Base-by-base conservation (phyloP, 192 early-diverging fungal species). In the Pilaira anomala region DNA sequence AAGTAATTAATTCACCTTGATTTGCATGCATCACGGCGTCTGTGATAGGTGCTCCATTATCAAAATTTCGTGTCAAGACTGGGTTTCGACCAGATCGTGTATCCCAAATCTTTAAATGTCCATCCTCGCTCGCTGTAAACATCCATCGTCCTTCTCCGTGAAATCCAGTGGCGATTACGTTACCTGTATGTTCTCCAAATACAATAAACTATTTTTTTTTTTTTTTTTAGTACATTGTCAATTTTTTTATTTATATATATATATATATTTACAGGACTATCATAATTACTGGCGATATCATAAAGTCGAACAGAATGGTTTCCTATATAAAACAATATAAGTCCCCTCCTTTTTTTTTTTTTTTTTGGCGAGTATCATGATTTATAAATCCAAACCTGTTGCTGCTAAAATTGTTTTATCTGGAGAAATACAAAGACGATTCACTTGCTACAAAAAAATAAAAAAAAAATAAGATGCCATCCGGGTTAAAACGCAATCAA, bases 401-500 rank as follows among this genome's bases (percentile, higher is more conserved):
- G 93, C 93, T 13, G 87, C 93, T 14, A 95, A 70, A 68, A 86
- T 88, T 21, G 91, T 80, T 62, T 95, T 95, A 69, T 95, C 93
- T 7, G 91, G 91, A 12, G 93, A 93, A 11, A 95, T 93, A 39
- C 86, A 85, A 28, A 95, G 73, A 48, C 87, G 71, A 71, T 95
- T 95, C 19, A 95, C 89, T 87, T 93, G 91, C 91, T 93, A 61
- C 52, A 51, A 24, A 16, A 25, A 16, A 48, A 36, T 51, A 48
- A n/a, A 60, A 19, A 44, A 52, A 36, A 1, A 9, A 39, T 40
- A 29, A 16, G 2, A 21, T 25, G 48, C 19, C 7, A n/a, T n/a
- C n/a, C n/a, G n/a, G n/a, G n/a, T n/a, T n/a, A n/a, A n/a, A n/a
- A 7, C 21, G 9, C 36, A 36, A 6, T 5, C 1, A n/a, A 40